Evolutionary conservation across 179 eudicot species (phyloP), one percentile per base, ranked within the genome.

Genomic region (Carnegiea gigantea): DNA sequence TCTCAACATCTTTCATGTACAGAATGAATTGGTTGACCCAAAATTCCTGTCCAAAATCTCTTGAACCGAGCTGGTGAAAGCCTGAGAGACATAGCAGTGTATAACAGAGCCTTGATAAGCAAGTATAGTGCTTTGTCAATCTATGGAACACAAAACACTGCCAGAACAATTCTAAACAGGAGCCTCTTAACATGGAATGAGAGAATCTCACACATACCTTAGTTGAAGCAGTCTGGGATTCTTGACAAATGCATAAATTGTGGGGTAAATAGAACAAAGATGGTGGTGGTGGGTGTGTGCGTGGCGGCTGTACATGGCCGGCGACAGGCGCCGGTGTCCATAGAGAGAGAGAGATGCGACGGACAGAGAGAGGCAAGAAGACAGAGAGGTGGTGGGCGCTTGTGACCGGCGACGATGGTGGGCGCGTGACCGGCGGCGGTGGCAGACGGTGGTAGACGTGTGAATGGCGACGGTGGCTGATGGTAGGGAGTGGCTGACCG

Each of bases 1-100:
- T 40, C 64, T 51, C 48, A 23, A n/a, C n/a, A n/a, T n/a, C n/a
- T n/a, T n/a, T n/a, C 57, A 43, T 73, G 60, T 81, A 84, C 71
- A 82, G 23, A 57, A 0, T 20, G 21, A 15, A 57, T 54, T 15
- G 62, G 62, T 18, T 18, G 2, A 18, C 62, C 23, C 15, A 57
- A 57, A 57, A 57, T 18, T 57, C 82, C 68, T 21, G 9, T 44
- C 21, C n/a, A 54, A 73, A 43, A 36, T 76, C 48, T 60, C 62
- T 71, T 10, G 59, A 75, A 57, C 33, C 11, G 57, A 4, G 59
- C 73, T 24, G 23, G n/a, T 46, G 62, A 43, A 59, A 26, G 21
- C 82, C 65, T 48, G 23, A 59, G 12, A 70, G 11, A 70, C 43
- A 43, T 28, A 33, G 51, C 3, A 48, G 77, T 57, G 9, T 49